Base-by-base conservation (phyloP, 2,329 filamentous ascomycete genomes). In the Aureobasidium sp. region DNA sequence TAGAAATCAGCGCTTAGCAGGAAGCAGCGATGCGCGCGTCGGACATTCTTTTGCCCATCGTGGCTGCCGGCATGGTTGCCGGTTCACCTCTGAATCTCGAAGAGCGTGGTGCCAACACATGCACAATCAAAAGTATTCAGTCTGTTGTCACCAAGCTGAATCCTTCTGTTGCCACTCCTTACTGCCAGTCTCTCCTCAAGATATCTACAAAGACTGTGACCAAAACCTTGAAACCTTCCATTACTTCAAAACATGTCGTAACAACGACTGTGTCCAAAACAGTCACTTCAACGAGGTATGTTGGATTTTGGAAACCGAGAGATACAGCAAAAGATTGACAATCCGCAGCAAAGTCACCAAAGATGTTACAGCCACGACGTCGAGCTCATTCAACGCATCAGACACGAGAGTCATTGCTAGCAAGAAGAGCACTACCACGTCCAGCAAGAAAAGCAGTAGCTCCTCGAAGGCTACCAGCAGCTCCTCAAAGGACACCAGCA, bases 121-220 rank as follows among this genome's bases (percentile, higher is more conserved):
- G 59, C 24, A 43, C 59, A n/a, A 26, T 53, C 29, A 34, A 43
- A 27, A 61, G 48, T 13, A 46, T 61, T 24, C 46, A 39, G 24
- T 53, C 59, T 27, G 29, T 61, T 17, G 48, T 61, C n/a, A 53
- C 47, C 20, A 50, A 48, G 17, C 15, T 61, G 47, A 52, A 34
- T 34, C 47, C 44, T 52, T 27, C 59, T 29, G 24, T 50, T n/a
- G 59, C 48, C 39, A 47, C 50, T 7, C 59, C 59, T 39, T 61
- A 52, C 29, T 61, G 59, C 48, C 47, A 61, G 9, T 61, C 59
- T 36, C 48, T 61, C 10, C 59, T 61, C n/a, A 47, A 47, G 7
- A 17, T 61, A 5, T 36, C 47, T 6, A 53, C 59, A 17, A 53
- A 61, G 29, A 61, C 59, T 8, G 59, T 53, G 8, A 61, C 39